These are phyloP conservation scores for Aphanomyces euteiches DNA, from an alignment of 352 stramenopile genomes.

Conservation along the genomic window DNA sequence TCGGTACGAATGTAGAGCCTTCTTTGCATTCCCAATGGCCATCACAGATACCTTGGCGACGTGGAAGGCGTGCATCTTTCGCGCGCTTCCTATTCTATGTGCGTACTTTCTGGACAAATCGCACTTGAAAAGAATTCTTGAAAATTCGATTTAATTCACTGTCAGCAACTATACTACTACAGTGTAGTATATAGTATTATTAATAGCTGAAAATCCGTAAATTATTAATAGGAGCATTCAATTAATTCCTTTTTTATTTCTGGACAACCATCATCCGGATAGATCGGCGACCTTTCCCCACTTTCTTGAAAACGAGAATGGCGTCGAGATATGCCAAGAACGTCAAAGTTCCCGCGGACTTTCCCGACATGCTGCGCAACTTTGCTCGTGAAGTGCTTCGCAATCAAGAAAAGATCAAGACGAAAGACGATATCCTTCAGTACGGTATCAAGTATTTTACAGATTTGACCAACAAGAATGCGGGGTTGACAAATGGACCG, in stretches of 20 bases:
- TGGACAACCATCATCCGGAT: background rate
- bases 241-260: too few relatives aligned
- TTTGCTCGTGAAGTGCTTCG: slow-evolving; percentile 80
- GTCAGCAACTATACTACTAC: too few relatives aligned
- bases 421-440: slow-evolving; percentile 72
- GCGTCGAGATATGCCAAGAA: slow-evolving; percentile 82
- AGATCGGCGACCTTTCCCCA: background rate
- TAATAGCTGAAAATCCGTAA: too few relatives aligned
- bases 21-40: background rate
- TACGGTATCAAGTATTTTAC: slow-evolving; percentile 71
- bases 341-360: slow-evolving; percentile 64
- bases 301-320: slow-evolving; percentile 38
- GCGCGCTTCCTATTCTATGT: background rate
- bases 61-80: background rate
- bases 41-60: background rate
- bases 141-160: too few relatives aligned
- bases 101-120: too few relatives aligned
- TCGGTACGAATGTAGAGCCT: background rate
- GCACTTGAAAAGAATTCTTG: too few relatives aligned
- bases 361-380: slow-evolving; percentile 66
- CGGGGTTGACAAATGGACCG: slow-evolving; percentile 2
- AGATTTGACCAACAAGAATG: slow-evolving; percentile 37
- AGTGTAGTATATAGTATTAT: too few relatives aligned
- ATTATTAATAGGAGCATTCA: too few relatives aligned
- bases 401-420: slow-evolving; percentile 77